phyloP scores from a whole-genome alignment of 441 rosid species.

The Bocquillonia castaneifolia region DNA sequence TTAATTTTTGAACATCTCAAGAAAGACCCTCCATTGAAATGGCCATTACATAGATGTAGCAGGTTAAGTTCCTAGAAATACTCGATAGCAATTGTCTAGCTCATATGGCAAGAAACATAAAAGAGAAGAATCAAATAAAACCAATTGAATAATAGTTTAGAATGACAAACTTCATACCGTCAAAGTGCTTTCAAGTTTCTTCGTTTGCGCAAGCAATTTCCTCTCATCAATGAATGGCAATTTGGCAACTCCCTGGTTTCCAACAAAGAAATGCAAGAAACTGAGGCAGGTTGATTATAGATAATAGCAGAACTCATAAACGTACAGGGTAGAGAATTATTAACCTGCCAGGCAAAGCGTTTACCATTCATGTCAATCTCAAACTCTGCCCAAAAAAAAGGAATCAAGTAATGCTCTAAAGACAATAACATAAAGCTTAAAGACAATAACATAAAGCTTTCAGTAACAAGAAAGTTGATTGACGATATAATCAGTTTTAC shows the following conservation, averaged over 20 bases:
- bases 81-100: background rate
- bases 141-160: conserved; percentile 20
- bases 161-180: conserved; percentile 53
- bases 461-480: conserved; percentile 18
- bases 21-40: background rate
- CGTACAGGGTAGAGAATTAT: conserved; percentile 15
- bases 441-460: too few species aligned
- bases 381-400: conserved; percentile 56
- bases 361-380: conserved; percentile 97
- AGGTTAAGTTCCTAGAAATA: background rate
- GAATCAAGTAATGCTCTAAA: conserved; percentile 19
- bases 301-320: background rate
- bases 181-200: conserved; percentile 70
- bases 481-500: conserved; percentile 34
- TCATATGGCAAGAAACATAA: background rate
- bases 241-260: conserved; percentile 78
- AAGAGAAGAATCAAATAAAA: conserved; percentile 18
- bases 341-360: conserved; percentile 96
- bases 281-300: conserved; percentile 12
- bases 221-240: conserved; percentile 91
- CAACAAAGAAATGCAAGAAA: conserved; percentile 24
- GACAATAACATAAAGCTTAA: too few species aligned
- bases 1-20: background rate
- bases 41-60: background rate
- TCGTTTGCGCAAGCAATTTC: conserved; percentile 68